Percentiles rank a stretch among this genome's conserved stretches.
Conservation (phyloP, 1,284 basidiomycete genomes). For the Fomes fomentarius region DNA sequence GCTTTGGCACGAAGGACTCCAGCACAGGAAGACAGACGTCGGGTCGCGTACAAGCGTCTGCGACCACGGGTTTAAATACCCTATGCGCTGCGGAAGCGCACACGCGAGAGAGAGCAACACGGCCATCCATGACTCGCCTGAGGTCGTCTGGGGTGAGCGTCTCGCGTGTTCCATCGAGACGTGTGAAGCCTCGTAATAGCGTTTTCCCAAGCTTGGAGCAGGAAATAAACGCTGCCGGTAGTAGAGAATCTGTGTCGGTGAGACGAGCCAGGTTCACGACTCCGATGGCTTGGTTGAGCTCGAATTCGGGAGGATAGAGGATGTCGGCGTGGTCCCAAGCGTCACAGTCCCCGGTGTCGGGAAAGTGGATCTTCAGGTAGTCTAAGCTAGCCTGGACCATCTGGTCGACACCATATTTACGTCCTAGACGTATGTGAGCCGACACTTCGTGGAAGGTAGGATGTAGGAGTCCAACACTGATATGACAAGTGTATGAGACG, state of each 20-base stretch:
- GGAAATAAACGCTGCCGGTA: neutral
- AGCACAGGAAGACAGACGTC: neutral
- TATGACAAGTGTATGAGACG: neutral
- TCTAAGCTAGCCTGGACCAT: neutral
- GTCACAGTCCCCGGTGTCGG: neutral
- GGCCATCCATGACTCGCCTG: neutral
- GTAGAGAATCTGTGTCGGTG: neutral
- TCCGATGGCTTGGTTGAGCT: neutral
- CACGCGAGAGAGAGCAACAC: neutral
- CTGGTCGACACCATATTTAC: slow-evolving; percentile 6
- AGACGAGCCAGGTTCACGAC: slow-evolving; percentile 4
- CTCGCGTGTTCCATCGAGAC: neutral
- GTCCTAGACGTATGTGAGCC: neutral
- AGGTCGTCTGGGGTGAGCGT: neutral
- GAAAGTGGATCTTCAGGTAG: neutral
- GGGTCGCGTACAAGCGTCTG: neutral
- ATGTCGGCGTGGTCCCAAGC: neutral
- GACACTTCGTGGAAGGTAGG: neutral
- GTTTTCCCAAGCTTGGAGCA: neutral
- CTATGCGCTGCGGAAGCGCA: neutral
- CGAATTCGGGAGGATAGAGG: neutral
- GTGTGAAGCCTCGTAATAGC: neutral
- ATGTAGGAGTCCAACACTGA: neutral
- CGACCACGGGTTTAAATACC: neutral
- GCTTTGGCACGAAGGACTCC: neutral